Conservation (phyloP, 2,329 filamentous ascomycete genomes). For the Colletotrichum sidae region DNA sequence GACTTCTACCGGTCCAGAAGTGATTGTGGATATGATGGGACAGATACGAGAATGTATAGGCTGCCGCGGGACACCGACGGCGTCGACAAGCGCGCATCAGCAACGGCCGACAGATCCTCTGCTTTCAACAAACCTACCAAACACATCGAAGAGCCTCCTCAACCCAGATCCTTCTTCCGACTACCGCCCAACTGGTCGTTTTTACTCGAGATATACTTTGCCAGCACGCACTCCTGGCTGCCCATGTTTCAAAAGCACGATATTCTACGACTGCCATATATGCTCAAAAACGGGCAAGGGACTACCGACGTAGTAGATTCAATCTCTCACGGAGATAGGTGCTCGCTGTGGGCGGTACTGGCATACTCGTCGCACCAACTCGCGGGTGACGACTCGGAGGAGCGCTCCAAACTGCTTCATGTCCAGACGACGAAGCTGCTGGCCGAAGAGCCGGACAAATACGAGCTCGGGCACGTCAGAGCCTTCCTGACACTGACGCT, state of each 20-base stretch:
- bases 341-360: slow-evolving; percentile 26
- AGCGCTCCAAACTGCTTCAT: background rate
- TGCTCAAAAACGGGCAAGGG: background rate
- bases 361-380: slow-evolving; percentile 6
- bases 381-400: background rate
- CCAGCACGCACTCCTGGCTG: slow-evolving; percentile 17
- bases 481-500: slow-evolving; percentile 21
- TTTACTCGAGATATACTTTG: slow-evolving; percentile 17
- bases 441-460: background rate
- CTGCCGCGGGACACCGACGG: too few species aligned
- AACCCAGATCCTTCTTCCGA: too few species aligned
- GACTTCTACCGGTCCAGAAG: too few species aligned
- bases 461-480: slow-evolving; percentile 19
- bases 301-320: background rate
- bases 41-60: too few species aligned
- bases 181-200: slow-evolving; percentile 5
- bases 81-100: too few species aligned
- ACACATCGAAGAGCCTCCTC: too few species aligned
- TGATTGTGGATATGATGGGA: too few species aligned
- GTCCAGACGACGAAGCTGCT: background rate
- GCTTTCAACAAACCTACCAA: too few species aligned
- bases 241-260: slow-evolving; percentile 31
- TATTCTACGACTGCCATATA: slow-evolving; percentile 13
- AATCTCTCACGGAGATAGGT: background rate
- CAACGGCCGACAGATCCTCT: too few species aligned